phyloP scores from a whole-genome alignment of 805 yeast species.

The Pichia insulana region DNA sequence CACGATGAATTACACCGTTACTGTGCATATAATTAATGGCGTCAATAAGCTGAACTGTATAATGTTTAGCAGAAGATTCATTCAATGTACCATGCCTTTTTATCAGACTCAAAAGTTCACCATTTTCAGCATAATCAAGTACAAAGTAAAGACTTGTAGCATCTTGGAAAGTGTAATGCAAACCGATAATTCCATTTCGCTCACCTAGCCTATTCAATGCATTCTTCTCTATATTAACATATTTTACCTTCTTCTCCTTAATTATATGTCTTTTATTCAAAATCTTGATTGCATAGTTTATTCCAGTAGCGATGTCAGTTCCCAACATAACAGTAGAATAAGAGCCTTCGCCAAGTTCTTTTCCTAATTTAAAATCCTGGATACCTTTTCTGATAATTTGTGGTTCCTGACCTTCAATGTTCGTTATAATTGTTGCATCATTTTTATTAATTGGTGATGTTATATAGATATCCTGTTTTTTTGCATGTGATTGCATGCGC shows the following conservation, averaged over 20 bases:
- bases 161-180: constrained; percentile 76
- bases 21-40: constrained; percentile 65
- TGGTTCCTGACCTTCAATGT: constrained; percentile 30
- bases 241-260: constrained; percentile 74
- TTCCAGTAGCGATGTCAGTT: constrained; percentile 55
- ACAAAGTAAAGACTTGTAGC: constrained; percentile 65
- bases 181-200: constrained; percentile 48
- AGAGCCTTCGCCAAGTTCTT: constrained; percentile 89
- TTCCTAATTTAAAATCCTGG: constrained; percentile 81
- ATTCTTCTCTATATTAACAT: constrained; percentile 75
- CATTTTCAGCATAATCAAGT: constrained; percentile 71
- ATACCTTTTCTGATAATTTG: constrained; percentile 48
- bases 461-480: constrained; percentile 1
- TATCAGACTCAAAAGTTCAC: constrained; percentile 61
- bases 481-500: neutral
- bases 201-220: constrained; percentile 62
- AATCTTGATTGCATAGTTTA: constrained; percentile 67
- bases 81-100: constrained; percentile 63
- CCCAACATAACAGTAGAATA: constrained; percentile 91
- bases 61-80: constrained; percentile 60
- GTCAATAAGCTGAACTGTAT: constrained; percentile 66
- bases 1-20: constrained; percentile 73
- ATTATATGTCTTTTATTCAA: constrained; percentile 71
- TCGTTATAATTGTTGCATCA: constrained; percentile 36
- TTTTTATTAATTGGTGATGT: neutral